phyloP scores from a whole-genome alignment of 83 land plant genomes.

The Picea mariana region DNA sequence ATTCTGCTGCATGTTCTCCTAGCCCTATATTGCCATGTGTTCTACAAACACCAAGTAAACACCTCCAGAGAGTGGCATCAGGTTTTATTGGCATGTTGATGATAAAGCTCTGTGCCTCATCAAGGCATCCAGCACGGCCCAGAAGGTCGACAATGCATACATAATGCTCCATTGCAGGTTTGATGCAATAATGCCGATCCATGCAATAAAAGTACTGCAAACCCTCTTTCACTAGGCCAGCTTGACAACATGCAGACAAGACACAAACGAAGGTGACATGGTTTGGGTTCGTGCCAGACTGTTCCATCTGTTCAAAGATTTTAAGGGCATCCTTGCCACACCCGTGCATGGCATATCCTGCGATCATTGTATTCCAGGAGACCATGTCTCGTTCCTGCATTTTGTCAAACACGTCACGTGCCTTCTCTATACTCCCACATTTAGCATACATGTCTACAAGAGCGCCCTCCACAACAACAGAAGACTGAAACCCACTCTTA shows the following conservation, averaged over 20 bases:
- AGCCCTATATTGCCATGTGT: background rate
- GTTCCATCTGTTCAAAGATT: background rate
- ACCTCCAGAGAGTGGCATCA: background rate
- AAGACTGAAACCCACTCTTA: background rate
- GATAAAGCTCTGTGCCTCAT: background rate
- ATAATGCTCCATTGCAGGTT: background rate
- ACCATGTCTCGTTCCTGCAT: background rate
- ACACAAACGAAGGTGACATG: background rate
- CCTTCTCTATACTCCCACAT: no score
- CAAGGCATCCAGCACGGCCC: background rate
- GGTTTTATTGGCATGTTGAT: background rate
- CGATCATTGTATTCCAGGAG: conserved; percentile 2
- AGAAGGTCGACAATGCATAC: background rate
- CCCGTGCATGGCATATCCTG: background rate
- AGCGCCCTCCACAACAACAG: no score
- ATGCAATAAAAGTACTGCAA: background rate
- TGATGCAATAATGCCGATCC: background rate
- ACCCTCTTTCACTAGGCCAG: background rate
- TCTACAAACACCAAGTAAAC: background rate
- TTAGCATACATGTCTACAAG: no score
- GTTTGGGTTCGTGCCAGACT: background rate
- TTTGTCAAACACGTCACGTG: no score
- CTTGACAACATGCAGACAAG: no score
- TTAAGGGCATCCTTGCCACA: background rate
- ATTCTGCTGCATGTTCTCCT: background rate